Base-by-base conservation (phyloP, 2,329 filamentous ascomycete species). In the Aspergillus carbonarius region DNA sequence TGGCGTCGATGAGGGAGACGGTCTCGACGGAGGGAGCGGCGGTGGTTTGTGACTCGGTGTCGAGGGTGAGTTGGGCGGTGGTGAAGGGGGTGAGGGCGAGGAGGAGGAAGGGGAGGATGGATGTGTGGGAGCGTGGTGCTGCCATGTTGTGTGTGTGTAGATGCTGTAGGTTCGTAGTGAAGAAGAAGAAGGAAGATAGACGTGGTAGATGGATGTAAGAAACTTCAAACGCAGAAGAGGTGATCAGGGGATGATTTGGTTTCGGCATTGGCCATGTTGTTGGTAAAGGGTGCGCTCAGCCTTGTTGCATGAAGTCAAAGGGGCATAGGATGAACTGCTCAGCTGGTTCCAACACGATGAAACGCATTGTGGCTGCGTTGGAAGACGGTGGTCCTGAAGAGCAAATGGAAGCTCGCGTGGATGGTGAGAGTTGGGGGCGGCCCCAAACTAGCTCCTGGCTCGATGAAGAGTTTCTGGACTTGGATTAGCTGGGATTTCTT, bases 371-470 rank as follows among this genome's bases (percentile, higher is more conserved):
- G 37, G 25, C 39, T 48, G 23, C 23, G 25, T 20, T 54, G 37
- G 17, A 35, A 7, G 9, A 27, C 3, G 25, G 15, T 44, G 39
- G 12, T 5, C 7, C 3, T 18, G 37, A 5, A 13, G 51, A 42
- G 51, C 51, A 54, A 54, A 54, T 54, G 37, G 37, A 20, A 42
- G 40, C 37, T n/a, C 25, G 32, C 12, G 8, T 32, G 37, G 35
- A 12, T 20, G 51, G 39, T 42, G 51, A 54, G 8, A 34, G 27
- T 54, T 54, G 51, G 51, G 51, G 51, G 51, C 51, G 51, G 51
- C 51, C 51, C 51, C 51, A 54, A 42, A 10, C 27, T 54, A 44
- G 51, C 51, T 30, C 51, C 40, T 42, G 50, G 50, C 23, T 27
- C 13, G 17, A 42, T 4, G n/a, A n/a, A 32, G 13, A 8, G 6